Evolutionary conservation across 208 protist species (phyloP).

Genomic region (Crithidia expoeki): DNA sequence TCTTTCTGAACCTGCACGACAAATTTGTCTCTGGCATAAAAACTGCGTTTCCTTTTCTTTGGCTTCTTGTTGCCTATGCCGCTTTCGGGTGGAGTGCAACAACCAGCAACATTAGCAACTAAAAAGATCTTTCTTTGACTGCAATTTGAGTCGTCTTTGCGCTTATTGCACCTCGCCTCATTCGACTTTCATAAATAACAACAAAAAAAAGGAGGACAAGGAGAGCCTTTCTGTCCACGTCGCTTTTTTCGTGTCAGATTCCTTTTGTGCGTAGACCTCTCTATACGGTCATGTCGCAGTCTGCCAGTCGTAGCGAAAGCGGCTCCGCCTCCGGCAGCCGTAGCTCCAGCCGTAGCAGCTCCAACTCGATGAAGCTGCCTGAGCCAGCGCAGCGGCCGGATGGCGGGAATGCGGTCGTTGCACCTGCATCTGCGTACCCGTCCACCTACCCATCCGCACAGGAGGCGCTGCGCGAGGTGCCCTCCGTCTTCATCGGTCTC

Average conservation of each 20-base stretch:
- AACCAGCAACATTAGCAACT: no score
- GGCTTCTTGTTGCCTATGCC: no score
- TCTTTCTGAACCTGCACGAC: no score
- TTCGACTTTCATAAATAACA: no score
- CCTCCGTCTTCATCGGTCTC: conserved; percentile 73
- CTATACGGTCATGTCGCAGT: conserved; percentile 21
- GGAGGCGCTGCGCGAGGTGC: conserved; percentile 14
- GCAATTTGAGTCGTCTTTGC: no score
- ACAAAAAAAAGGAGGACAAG: no score
- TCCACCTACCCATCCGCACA: conserved; percentile 4
- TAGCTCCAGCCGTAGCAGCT: conserved; percentile 35
- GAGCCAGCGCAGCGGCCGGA: conserved; percentile 7
- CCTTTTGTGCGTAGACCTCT: neutral
- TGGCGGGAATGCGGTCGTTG: neutral
- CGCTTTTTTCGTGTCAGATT: neutral
- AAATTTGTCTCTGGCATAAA: no score
- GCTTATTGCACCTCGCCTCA: no score
- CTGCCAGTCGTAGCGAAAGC: conserved; percentile 29
- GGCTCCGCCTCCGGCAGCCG: conserved; percentile 6
- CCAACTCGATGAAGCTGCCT: conserved; percentile 39
- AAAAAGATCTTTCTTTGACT: no score
- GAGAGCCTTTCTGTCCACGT: no score
- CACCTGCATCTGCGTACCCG: neutral
- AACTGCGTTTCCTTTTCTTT: no score
- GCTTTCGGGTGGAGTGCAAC: no score